Base-by-base conservation (phyloP, 805 yeast genomes). In the Wickerhamiella galacta region DNA sequence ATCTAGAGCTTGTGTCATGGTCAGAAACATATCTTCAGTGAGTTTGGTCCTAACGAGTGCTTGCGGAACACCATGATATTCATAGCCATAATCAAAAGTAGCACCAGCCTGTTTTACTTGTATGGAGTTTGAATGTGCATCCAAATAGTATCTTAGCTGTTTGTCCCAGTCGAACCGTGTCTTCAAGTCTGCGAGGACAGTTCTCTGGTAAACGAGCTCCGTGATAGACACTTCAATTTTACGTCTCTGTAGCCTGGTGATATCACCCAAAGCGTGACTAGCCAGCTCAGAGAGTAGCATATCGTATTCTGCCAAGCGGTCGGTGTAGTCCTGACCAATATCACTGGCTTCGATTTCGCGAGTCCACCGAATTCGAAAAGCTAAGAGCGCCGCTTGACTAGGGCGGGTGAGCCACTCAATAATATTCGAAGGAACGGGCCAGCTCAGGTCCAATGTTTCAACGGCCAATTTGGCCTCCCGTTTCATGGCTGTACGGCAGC, bases 11-110 rank as follows among this genome's bases (percentile, higher is more conserved):
- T 75, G 77, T 0, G 78, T 61, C 72, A 85, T 68, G 0, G 83
- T 58, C 6, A 75, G 49, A 48, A 67, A 81, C 36, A 81, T 69
- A 4, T 64, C 58, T 30, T 70, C 69, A 6, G 79, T 62, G 14
- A 81, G 58, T 1, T 87, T 81, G 0, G 95, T 87, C 34, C 69
- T 65, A 0, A 87, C 92, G 16, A 85, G 57, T 34, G 73, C 65
- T 14, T 75, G 79, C 3, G 75, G 72, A 1, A 70, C 60, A 0
- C 95, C 95, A 6, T 74, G 60, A 42, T 80, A 87, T 46, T 83
- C 94, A 50, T 69, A 81, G 0, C 93, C 93, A 47, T 87, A 87
- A 1, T 17, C 33, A 34, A 75, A 66, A 0, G 45, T 37, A 9
- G 69, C 59, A 12, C 65, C 56, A 3, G 73, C 68, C 32, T 73